Evolutionary conservation across 2,329 filamentous ascomycete species (phyloP).

Genomic region (Dothideomycetes sp.): DNA sequence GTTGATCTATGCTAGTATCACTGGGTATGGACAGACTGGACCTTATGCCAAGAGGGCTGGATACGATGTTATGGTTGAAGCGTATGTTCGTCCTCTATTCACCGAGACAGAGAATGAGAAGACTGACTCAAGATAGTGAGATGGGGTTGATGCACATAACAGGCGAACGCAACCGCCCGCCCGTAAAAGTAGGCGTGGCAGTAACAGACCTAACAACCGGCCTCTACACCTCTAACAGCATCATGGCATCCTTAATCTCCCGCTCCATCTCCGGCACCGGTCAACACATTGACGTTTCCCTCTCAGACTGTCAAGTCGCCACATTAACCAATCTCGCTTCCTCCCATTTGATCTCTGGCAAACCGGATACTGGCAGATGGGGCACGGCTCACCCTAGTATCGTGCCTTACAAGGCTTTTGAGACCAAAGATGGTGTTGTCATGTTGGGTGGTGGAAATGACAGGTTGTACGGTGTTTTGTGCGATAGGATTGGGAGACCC

Average conservation of each 20-base stretch:
- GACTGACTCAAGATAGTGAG: too few relatives aligned
- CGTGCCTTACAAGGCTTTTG: constrained; percentile 83
- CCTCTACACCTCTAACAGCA: constrained; percentile 86
- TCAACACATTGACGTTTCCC: constrained; percentile 82
- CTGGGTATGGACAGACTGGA: constrained; percentile 91
- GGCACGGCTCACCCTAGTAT: constrained; percentile 98
- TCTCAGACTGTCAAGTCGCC: constrained; percentile 92
- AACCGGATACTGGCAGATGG: constrained; percentile 85
- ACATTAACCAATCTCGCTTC: constrained; percentile 93
- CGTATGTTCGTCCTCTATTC: constrained; percentile 34
- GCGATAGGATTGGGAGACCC: constrained; percentile 46
- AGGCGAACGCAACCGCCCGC: constrained; percentile 73
- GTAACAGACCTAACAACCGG: constrained; percentile 95
- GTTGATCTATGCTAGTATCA: constrained; percentile 92
- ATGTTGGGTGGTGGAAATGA: constrained; percentile 58
- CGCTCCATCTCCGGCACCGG: constrained; percentile 66
- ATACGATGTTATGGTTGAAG: constrained; percentile 99
- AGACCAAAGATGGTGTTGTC: constrained; percentile 54
- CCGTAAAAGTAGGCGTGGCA: constrained; percentile 94
- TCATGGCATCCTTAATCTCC: constrained; percentile 85
- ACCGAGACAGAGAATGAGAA: background rate
- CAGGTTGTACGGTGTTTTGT: constrained; percentile 51
- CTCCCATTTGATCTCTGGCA: constrained; percentile 76
- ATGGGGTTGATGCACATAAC: constrained; percentile 99
- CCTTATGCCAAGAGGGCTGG: constrained; percentile 80